These are phyloP conservation scores for Porphyrellus cyaneotinctus DNA, from an alignment of 768 basidiomycete genomes.

Conservation along the genomic window DNA sequence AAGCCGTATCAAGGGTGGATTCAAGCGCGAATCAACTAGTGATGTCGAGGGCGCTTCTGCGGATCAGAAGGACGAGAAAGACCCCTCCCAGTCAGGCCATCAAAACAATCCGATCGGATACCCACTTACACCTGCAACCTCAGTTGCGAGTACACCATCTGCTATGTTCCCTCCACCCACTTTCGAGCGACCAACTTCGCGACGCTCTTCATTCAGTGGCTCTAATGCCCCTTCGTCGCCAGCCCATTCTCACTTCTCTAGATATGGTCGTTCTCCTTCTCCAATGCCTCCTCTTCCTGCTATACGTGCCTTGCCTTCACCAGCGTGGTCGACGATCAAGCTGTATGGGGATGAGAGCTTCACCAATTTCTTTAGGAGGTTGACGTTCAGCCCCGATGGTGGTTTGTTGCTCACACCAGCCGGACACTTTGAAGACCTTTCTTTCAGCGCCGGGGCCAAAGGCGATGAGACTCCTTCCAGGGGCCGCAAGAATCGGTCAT, in stretches of 20 bases:
- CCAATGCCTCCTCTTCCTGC: slow-evolving; percentile 93
- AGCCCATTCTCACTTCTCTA: slow-evolving; percentile 46
- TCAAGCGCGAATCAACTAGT: slow-evolving; percentile 72
- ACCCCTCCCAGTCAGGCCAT: slow-evolving; percentile 25
- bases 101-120: slow-evolving; percentile 29
- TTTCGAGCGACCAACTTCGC: slow-evolving; percentile 60
- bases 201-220: slow-evolving; percentile 66
- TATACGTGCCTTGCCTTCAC: slow-evolving; percentile 66
- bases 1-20: slow-evolving; percentile 51
- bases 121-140: slow-evolving; percentile 63
- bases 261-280: slow-evolving; percentile 80
- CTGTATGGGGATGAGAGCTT: slow-evolving; percentile 94
- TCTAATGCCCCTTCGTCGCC: slow-evolving; percentile 80
- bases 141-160: slow-evolving; percentile 64
- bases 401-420: slow-evolving; percentile 92
- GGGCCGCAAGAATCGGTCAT: slow-evolving; percentile 56
- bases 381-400: slow-evolving; percentile 95
- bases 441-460: slow-evolving; percentile 38
- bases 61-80: slow-evolving; percentile 49
- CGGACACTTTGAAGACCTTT: slow-evolving; percentile 94
- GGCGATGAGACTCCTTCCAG: slow-evolving; percentile 44
- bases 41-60: slow-evolving; percentile 67
- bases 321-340: slow-evolving; percentile 65
- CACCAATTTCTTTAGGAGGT: slow-evolving; percentile 91
- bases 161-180: slow-evolving; percentile 42